Conservation (phyloP, 495 filamentous ascomycete species). For the Haplographium delicatum region DNA sequence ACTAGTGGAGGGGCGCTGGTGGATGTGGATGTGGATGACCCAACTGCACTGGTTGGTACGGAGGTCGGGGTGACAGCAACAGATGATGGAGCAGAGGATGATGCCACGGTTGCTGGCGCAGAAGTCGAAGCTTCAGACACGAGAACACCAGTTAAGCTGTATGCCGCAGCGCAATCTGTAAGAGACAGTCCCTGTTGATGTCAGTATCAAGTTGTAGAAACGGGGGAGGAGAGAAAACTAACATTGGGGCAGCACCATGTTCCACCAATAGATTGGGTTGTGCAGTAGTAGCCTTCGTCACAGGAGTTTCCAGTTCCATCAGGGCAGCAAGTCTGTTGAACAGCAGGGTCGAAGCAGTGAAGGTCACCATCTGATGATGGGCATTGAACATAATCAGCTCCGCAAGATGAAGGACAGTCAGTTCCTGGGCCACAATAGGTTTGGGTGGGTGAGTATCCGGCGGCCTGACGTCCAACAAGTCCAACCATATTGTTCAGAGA, state of each 20-base stretch:
- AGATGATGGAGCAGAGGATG: not conserved
- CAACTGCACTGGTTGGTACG: not conserved
- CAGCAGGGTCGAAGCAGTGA: slow-evolving; percentile 11
- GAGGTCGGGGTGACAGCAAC: not conserved
- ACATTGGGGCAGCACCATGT: slow-evolving; percentile 21
- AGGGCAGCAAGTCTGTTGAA: slow-evolving; percentile 17
- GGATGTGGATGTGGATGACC: too few relatives aligned
- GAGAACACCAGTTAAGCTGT: slow-evolving; percentile 11
- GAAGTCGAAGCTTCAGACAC: slow-evolving; percentile 5
- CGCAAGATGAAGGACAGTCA: slow-evolving; percentile 14
- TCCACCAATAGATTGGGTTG: slow-evolving; percentile 7
- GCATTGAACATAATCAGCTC: slow-evolving; percentile 10
- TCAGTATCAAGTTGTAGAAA: not conserved
- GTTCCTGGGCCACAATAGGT: slow-evolving; percentile 10
- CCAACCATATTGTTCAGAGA: slow-evolving; percentile 13
- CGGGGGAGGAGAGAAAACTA: not conserved
- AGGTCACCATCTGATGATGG: slow-evolving; percentile 10
- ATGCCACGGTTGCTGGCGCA: not conserved
- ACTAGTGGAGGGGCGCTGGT: too few relatives aligned
- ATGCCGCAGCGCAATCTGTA: slow-evolving; percentile 13
- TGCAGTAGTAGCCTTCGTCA: slow-evolving; percentile 16
- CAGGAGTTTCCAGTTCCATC: slow-evolving; percentile 17
- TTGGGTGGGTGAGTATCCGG: slow-evolving; percentile 15
- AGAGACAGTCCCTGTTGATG: slow-evolving; percentile 12
- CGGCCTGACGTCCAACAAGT: slow-evolving; percentile 9